A percentile compares a stretch with the other conserved stretches of the same genome.
These are phyloP conservation scores for Ogataea trehalophila DNA, from an alignment of 805 yeast genomes.

Conservation along the genomic window DNA sequence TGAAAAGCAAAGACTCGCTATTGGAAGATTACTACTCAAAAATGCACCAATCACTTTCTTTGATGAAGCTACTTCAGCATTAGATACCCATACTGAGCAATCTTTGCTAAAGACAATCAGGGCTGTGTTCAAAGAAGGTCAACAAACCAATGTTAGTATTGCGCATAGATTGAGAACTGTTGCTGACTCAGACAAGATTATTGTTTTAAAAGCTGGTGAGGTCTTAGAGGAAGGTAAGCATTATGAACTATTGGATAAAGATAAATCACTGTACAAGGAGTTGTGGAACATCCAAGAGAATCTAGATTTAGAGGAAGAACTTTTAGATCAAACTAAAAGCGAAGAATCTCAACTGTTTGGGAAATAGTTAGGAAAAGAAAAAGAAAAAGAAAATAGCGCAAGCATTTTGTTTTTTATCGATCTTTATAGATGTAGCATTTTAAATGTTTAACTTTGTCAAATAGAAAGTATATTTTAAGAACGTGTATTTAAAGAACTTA, in stretches of 20 bases:
- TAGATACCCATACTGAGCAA: conserved; percentile 96
- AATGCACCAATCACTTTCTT: conserved; percentile 86
- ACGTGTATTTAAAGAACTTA: too few relatives aligned
- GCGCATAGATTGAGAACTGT: conserved; percentile 93
- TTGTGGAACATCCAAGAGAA: conserved; percentile 93
- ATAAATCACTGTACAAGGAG: conserved; percentile 63
- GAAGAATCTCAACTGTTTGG: conserved; percentile 14
- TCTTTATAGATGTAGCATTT: too few relatives aligned
- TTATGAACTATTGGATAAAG: conserved; percentile 46
- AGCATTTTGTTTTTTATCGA: too few relatives aligned
- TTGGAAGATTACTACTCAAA: conserved; percentile 84
- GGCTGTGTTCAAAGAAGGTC: conserved; percentile 49
- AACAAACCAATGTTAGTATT: conserved; percentile 77
- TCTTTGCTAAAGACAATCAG: conserved; percentile 71
- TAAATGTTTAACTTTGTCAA: too few relatives aligned
- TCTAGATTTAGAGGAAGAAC: conserved; percentile 44
- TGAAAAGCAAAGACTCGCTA: conserved; percentile 92
- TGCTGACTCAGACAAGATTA: conserved; percentile 90
- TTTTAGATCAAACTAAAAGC: conserved; percentile 32
- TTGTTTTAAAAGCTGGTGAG: conserved; percentile 72
- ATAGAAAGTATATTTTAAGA: too few relatives aligned
- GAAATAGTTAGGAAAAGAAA: background rate
- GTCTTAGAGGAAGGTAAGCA: conserved; percentile 92
- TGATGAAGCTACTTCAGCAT: conserved; percentile 95
- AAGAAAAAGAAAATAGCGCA: background rate